Conservation (phyloP, 768 basidiomycete genomes). For the Leccinum longicurvipes region DNA sequence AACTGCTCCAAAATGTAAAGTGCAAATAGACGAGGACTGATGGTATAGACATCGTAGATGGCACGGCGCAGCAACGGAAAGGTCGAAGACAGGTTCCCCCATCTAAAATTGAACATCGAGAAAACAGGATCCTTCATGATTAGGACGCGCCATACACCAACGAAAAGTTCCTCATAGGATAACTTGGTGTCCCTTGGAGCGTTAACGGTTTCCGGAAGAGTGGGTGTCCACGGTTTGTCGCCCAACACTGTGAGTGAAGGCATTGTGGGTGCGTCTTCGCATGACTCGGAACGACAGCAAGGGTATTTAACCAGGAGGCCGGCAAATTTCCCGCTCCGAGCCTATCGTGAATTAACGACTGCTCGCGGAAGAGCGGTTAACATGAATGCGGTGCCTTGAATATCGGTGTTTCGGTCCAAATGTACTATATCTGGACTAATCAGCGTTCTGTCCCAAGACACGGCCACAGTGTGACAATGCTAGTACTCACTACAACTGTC, state of each 20-base stretch:
- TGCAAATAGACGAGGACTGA: slow-evolving; percentile 20
- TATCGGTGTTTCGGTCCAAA: too few relatives aligned
- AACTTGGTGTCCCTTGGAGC: background rate
- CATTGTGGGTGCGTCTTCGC: background rate
- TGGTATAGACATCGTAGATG: slow-evolving; percentile 19
- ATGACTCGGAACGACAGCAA: background rate
- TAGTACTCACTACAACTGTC: too few relatives aligned
- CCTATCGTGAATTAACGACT: background rate
- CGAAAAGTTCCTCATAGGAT: slow-evolving; percentile 10
- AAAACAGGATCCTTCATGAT: slow-evolving; percentile 10
- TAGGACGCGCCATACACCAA: slow-evolving; percentile 27
- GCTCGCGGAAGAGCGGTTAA: too few relatives aligned
- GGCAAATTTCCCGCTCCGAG: background rate
- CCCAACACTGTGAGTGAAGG: background rate
- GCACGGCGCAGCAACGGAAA: slow-evolving; percentile 13
- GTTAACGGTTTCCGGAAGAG: background rate
- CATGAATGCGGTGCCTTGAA: too few relatives aligned
- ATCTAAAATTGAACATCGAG: slow-evolving; percentile 7
- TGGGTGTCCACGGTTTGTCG: background rate
- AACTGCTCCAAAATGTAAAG: slow-evolving; percentile 5
- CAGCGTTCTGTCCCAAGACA: too few relatives aligned
- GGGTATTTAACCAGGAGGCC: background rate
- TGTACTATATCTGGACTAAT: too few relatives aligned
- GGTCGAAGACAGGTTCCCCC: background rate
- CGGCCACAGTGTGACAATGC: too few relatives aligned